Base-by-base conservation (phyloP, 257 asterid genomes). In the Ehretia macrophylla region DNA sequence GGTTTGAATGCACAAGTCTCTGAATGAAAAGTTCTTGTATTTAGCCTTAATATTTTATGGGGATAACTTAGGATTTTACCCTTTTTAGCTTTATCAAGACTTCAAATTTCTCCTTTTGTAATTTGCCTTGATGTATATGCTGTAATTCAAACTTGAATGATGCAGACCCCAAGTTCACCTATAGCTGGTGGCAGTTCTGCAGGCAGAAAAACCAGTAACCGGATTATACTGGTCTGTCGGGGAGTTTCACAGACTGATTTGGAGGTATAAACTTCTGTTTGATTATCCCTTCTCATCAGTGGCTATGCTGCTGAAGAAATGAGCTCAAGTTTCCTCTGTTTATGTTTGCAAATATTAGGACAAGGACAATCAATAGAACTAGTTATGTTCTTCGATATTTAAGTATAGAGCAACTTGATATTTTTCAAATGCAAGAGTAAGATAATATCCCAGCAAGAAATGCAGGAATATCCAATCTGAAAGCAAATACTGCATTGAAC, bases 91-190 rank as follows among this genome's bases (percentile, higher is more conserved):
- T 65, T 66, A 66, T 68, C 62, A 44, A 63, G 82, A 68, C 57
- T 49, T 55, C 51, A 62, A 32, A 59, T 57, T 61, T 59, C 16
- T 55, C 55, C 40, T 17, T 75, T 77, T 83, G 85, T 77, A 77
- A 81, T 82, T 70, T 62, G 63, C 61, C 74, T 60, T 75, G 77
- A 77, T 68, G 83, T 77, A 83, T 69, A 75, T 76, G 75, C 73
- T 64, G 75, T 78, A 81, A 77, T 77, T 82, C 67, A 56, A 72
- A 77, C 85, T 82, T 82, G 27, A 74, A 74, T 84, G 66, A 70
- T 79, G 88, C 96, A 91, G 98, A 91, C 98, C 45, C 95, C 98
- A 45, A 72, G 90, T 71, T 82, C 98, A 10, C 98, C 98, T 17
- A 17, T 91, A 55, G 84, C 81, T 46, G 54, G 62, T 58, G 84